phyloP scores from a whole-genome alignment of 768 basidiomycete species.

The Lactarius pseudohatsudake region DNA sequence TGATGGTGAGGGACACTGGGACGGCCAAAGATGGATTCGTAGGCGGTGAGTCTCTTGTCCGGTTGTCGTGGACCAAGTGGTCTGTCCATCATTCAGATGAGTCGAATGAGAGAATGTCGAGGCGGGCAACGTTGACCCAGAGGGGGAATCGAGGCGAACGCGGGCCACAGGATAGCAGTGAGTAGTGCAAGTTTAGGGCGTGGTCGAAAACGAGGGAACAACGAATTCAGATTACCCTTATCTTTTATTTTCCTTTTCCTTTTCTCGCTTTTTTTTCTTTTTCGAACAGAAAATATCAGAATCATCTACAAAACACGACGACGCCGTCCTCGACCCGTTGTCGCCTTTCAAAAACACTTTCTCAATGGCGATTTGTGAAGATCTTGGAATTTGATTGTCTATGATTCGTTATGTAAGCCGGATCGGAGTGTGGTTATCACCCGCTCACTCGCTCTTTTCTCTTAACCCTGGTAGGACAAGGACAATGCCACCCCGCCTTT shows the following conservation, averaged over 20 bases:
- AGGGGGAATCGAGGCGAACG: background rate
- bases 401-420: background rate
- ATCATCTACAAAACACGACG: background rate
- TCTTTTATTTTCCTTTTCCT: background rate
- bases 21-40: constrained; percentile 85
- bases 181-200: background rate
- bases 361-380: background rate
- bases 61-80: constrained; percentile 59
- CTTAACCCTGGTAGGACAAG: background rate
- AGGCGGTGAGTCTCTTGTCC: constrained; percentile 78
- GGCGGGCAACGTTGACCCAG: constrained; percentile 1
- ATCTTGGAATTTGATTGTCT: background rate
- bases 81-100: constrained; percentile 43
- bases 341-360: background rate
- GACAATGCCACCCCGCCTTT: background rate
- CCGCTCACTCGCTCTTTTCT: background rate
- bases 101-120: background rate
- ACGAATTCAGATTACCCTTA: background rate
- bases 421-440: background rate
- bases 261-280: background rate
- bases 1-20: constrained; percentile 58
- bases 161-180: background rate
- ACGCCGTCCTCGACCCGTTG: background rate
- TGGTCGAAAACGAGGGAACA: constrained; percentile 15
- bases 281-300: background rate